Base-by-base conservation (phyloP, 2,329 filamentous ascomycete species). In the Colletotrichum sp. region DNA sequence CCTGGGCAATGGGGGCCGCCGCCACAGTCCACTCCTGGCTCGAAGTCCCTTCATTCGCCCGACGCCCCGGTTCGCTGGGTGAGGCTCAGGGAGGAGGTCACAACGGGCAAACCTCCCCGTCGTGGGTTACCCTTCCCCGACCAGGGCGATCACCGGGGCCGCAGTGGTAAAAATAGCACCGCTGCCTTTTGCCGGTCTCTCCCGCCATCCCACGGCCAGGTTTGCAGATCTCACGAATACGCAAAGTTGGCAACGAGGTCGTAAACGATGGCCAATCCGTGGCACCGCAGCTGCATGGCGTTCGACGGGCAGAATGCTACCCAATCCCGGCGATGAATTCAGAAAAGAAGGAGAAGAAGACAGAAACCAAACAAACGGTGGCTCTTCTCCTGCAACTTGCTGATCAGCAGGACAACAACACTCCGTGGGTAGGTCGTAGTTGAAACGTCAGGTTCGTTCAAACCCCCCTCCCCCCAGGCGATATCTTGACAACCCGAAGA, bases 31-130 rank as follows among this genome's bases (percentile, higher is more conserved):
- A 52, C 13, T n/a, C 24, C 30, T 36, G 63, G 38, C 24, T 43
- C 38, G n/a, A 63, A 21, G 30, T 64, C 59, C 65, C 65, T 70
- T 70, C 58, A 70, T 69, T 69, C 55, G 67, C 67, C 18, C 28
- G 26, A 18, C n/a, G 16, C 68, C 73, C 58, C 43, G 58, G 48
- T 63, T 59, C 26, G 69, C 26, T 77, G 73, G 65, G 28, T 79
- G 78, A 59, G 81, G 79, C 34, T 83, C 81, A 18, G 84, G 83
- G 66, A 86, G 86, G 4, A 52, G 30, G 85, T 83, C 16, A 62
- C 69, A 62, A 67, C 73, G 26, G 69, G 30, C 66, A 58, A 73
- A 73, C 64, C 58, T 64, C 69, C 58, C 69, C 43, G 48, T 72
- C 69, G 24, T 68, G 63, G 73, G 34, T 61, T 64, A 43, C 62